These are phyloP conservation scores for Pythium scleroteichum DNA, from an alignment of 352 stramenopile species.

Conservation along the genomic window DNA sequence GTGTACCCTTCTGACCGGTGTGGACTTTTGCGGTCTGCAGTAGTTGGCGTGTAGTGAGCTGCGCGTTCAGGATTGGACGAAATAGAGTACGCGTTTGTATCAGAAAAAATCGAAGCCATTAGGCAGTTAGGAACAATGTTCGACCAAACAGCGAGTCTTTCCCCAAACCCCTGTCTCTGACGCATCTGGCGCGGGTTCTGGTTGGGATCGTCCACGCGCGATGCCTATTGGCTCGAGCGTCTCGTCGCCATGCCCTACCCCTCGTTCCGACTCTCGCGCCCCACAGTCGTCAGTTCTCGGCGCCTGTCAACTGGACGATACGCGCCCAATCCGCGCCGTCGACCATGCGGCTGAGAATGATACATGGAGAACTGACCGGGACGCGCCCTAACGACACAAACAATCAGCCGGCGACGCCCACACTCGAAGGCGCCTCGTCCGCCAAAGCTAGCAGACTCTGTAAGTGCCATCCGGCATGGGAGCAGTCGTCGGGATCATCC, in stretches of 20 bases:
- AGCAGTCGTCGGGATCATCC: conserved; percentile 28
- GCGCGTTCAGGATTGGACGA: not conserved
- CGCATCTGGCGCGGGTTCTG: not conserved
- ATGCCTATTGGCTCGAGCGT: not conserved
- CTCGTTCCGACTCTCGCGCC: not conserved
- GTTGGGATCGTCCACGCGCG: not conserved
- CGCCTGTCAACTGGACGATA: not conserved
- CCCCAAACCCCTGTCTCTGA: not conserved
- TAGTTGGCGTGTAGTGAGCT: not conserved
- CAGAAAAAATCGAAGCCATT: not conserved
- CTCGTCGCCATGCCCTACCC: not conserved
- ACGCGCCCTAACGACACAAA: conserved; percentile 39
- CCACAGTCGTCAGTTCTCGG: not conserved
- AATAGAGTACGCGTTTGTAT: not conserved
- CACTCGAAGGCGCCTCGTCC: conserved; percentile 3
- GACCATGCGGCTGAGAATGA: conserved; percentile 8
- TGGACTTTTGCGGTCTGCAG: not conserved
- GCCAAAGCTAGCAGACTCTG: no score
- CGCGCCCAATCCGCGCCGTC: not conserved
- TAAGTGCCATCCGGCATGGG: conserved; percentile 22
- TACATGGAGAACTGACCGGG: no score
- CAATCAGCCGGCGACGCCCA: conserved; percentile 30
- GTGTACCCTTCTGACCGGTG: not conserved
- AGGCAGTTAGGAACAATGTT: not conserved
- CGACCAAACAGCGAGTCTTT: no score